Evolutionary conservation across 345 rosid species (phyloP).

Genomic region (Linum lewisii): DNA sequence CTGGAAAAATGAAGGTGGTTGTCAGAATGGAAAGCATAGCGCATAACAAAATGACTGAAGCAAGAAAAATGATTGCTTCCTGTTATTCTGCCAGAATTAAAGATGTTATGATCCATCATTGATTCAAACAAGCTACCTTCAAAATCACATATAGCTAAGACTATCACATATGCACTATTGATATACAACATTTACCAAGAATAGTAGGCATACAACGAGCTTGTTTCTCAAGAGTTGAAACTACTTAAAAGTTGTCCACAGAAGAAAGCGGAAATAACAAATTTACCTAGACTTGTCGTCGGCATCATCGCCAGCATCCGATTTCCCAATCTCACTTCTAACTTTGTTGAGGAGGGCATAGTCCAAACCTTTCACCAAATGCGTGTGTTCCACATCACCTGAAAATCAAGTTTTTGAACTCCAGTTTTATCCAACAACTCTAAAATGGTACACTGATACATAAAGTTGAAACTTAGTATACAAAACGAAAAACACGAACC

Average conservation of each 20-base stretch:
- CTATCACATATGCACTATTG: background rate
- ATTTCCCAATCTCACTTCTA: conserved; percentile 89
- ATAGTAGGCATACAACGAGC: background rate
- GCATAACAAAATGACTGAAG: background rate
- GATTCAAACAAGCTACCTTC: background rate
- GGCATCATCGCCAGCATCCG: conserved; percentile 58
- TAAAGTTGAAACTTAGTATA: background rate
- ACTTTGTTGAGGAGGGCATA: conserved; percentile 85
- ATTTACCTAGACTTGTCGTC: conserved; percentile 62
- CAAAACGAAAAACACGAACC: conserved; percentile 35
- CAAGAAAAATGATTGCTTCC: background rate
- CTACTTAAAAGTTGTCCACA: background rate
- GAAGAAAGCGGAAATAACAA: conserved; percentile 1
- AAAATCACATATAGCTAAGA: background rate
- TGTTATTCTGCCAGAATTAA: background rate
- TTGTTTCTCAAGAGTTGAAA: background rate
- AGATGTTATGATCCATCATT: background rate
- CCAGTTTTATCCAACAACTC: background rate
- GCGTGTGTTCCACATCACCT: conserved; percentile 98
- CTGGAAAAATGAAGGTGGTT: conserved; percentile 21
- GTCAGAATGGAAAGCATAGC: background rate
- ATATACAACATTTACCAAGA: background rate
- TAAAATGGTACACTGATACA: background rate
- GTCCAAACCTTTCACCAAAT: conserved; percentile 96
- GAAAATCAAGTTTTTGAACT: conserved; percentile 1